Conservation (phyloP, 1,284 basidiomycete species). For the Cryptococcus floricola region DNA sequence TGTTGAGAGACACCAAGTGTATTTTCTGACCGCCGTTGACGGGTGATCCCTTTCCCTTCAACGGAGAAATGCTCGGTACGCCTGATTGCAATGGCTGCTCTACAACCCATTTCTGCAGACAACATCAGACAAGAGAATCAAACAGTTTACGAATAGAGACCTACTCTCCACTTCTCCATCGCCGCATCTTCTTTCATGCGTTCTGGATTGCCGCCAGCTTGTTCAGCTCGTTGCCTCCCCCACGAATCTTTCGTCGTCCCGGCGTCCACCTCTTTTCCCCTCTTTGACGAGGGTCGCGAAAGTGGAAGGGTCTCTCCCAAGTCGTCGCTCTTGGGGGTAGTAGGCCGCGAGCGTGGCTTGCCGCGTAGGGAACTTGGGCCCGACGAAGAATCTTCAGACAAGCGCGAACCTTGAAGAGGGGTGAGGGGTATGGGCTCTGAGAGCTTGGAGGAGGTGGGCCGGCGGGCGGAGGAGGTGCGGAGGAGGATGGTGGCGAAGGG, state of each 20-base stretch:
- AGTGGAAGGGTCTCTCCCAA: background rate
- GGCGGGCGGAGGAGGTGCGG: too few relatives aligned
- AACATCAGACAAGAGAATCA: background rate
- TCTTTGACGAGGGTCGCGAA: conserved; percentile 7
- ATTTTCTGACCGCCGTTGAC: background rate
- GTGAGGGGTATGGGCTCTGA: background rate
- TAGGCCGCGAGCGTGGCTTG: background rate
- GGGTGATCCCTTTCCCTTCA: conserved; percentile 5
- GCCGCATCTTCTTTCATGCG: conserved; percentile 33
- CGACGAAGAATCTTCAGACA: background rate
- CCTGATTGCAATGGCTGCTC: conserved; percentile 26
- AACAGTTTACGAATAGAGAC: conserved; percentile 6
- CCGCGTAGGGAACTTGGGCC: background rate
- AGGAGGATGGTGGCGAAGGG: too few relatives aligned
- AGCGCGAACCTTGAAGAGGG: too few relatives aligned
- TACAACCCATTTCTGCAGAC: conserved; percentile 37
- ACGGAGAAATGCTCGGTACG: conserved; percentile 6
- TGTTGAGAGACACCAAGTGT: background rate
- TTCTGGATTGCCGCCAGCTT: background rate
- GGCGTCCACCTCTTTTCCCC: conserved; percentile 11
- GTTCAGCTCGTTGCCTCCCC: background rate
- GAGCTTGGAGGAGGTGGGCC: background rate
- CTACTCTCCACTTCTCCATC: conserved; percentile 43
- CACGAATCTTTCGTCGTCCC: background rate
- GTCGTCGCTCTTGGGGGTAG: background rate